A percentile compares a stretch with the other conserved stretches of the same genome.
phyloP scores from a whole-genome alignment of 1,284 basidiomycete species.

The Pulchroboletus neoregius region DNA sequence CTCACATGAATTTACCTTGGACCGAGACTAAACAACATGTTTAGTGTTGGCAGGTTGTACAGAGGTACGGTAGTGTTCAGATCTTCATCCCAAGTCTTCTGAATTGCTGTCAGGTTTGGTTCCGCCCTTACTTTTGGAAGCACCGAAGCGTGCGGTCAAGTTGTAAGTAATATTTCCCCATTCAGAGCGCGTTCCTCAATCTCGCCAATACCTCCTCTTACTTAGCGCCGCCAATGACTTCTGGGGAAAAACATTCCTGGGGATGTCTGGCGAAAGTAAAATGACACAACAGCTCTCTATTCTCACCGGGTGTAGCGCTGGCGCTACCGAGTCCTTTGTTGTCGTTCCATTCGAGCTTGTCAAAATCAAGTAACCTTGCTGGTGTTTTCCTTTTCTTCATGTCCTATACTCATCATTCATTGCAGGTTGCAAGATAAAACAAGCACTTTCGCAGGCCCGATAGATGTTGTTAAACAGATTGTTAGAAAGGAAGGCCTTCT shows the following conservation, averaged over 20 bases:
- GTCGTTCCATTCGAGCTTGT: slow-evolving; percentile 96
- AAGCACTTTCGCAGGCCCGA: slow-evolving; percentile 84
- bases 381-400: slow-evolving; percentile 1
- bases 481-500: slow-evolving; percentile 75
- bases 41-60: slow-evolving; percentile 80
- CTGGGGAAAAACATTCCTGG: slow-evolving; percentile 81
- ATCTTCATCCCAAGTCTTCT: not conserved
- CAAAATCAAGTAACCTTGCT: slow-evolving; percentile 72
- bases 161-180: slow-evolving; percentile 53
- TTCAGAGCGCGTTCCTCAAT: not conserved
- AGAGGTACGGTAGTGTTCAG: slow-evolving; percentile 50
- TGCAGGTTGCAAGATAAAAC: slow-evolving; percentile 85
- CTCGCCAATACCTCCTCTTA: slow-evolving; percentile 26
- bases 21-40: slow-evolving; percentile 21
- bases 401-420: slow-evolving; percentile 5
- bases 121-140: slow-evolving; percentile 92
- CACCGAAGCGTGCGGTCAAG: slow-evolving; percentile 97
- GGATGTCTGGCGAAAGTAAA: slow-evolving; percentile 64
- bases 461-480: slow-evolving; percentile 84
- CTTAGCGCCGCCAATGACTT: slow-evolving; percentile 82
- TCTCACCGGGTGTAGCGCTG: slow-evolving; percentile 89
- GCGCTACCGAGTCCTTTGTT: slow-evolving; percentile 92
- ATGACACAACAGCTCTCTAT: slow-evolving; percentile 88
- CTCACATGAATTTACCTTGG: slow-evolving; percentile 9
- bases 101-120: slow-evolving; percentile 60